Evolutionary conservation across 768 basidiomycete species (phyloP).

Genomic region (Lepiota venenata): DNA sequence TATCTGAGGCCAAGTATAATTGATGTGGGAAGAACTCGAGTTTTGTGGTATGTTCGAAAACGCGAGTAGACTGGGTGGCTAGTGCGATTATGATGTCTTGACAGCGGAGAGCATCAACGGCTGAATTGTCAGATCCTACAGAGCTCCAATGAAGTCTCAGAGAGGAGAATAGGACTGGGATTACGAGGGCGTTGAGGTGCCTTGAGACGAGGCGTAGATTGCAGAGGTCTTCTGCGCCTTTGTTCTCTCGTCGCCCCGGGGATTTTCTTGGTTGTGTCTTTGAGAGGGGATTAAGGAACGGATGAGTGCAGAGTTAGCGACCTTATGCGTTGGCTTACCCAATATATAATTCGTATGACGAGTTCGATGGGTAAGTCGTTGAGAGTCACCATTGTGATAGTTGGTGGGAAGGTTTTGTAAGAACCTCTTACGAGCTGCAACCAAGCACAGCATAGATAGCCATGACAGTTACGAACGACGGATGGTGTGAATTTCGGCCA

Average conservation of each 20-base stretch:
- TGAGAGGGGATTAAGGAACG: no score
- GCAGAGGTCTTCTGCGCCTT: conserved; percentile 1
- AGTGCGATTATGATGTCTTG: conserved; percentile 6
- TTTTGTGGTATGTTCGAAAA: neutral
- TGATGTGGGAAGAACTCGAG: neutral
- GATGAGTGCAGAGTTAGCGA: no score
- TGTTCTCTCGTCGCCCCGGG: neutral
- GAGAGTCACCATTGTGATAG: no score
- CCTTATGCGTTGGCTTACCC: no score
- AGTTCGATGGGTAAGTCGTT: no score
- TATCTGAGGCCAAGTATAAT: neutral
- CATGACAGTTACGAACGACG: no score
- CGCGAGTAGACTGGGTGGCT: neutral
- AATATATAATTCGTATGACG: no score
- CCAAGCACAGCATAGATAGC: no score
- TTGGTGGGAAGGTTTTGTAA: no score
- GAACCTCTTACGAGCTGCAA: no score
- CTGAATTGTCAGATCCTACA: neutral
- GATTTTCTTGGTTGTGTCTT: neutral
- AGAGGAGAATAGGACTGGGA: neutral
- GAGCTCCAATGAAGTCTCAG: neutral
- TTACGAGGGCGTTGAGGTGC: neutral
- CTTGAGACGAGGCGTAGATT: conserved; percentile 3
- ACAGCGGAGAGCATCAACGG: neutral
- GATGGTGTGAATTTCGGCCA: no score